Conservation (phyloP, 495 filamentous ascomycete species). For the Pyronema omphalodes region DNA sequence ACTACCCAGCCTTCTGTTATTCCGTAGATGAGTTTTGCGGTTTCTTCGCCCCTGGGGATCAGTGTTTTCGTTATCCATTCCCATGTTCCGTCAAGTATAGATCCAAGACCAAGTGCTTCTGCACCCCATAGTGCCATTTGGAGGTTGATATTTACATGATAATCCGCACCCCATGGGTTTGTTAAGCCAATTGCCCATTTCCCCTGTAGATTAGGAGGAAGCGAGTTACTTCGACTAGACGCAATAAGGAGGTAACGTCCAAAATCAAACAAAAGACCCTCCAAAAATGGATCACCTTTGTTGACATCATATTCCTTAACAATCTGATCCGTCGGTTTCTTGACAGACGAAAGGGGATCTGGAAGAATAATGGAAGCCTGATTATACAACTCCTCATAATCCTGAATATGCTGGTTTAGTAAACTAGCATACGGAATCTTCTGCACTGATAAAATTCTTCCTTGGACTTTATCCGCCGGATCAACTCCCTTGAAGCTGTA, state of each 20-base stretch:
- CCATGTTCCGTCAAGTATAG: conserved; percentile 26
- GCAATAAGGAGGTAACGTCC: conserved; percentile 32
- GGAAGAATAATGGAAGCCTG: conserved; percentile 29
- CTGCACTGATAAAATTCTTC: conserved; percentile 21
- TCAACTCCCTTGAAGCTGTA: conserved; percentile 33
- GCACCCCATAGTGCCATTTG: conserved; percentile 36
- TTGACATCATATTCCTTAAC: conserved; percentile 22
- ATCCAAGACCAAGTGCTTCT: conserved; percentile 27
- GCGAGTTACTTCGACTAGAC: conserved; percentile 27
- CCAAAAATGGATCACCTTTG: conserved; percentile 29
- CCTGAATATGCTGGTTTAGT: conserved; percentile 26
- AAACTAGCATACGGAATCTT: conserved; percentile 22
- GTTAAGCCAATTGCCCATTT: conserved; percentile 26
- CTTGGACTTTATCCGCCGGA: conserved; percentile 25
- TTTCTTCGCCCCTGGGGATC: conserved; percentile 33
- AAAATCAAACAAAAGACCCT: conserved; percentile 31
- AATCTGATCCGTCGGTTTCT: conserved; percentile 26
- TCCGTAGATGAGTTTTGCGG: conserved; percentile 31
- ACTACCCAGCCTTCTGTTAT: conserved; percentile 31
- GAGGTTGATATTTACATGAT: conserved; percentile 35
- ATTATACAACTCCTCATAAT: conserved; percentile 26
- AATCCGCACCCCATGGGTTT: conserved; percentile 32
- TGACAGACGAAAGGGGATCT: conserved; percentile 25
- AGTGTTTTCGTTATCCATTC: conserved; percentile 35
- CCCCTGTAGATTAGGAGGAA: conserved; percentile 33